Evolutionary conservation across 2,329 filamentous ascomycete genomes (phyloP).

Genomic region (Alternaria panax): DNA sequence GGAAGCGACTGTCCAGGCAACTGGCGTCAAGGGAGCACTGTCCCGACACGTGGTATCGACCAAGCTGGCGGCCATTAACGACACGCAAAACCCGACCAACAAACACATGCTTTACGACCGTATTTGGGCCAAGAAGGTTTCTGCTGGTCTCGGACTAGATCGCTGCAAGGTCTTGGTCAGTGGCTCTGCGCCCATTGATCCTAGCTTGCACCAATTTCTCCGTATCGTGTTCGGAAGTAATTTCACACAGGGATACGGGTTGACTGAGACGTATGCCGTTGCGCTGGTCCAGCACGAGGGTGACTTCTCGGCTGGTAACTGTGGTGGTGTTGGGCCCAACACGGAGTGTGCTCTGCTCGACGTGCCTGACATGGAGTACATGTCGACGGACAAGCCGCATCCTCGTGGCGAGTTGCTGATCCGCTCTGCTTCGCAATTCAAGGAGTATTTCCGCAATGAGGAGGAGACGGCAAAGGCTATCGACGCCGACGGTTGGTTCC

Average conservation of each 20-base stretch:
- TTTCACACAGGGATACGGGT: slow-evolving; percentile 87
- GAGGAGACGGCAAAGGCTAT: slow-evolving; percentile 85
- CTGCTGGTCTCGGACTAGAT: slow-evolving; percentile 81
- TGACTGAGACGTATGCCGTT: slow-evolving; percentile 91
- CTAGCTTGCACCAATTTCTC: slow-evolving; percentile 85
- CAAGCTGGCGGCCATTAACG: slow-evolving; percentile 80
- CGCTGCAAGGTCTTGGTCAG: slow-evolving; percentile 77
- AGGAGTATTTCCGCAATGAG: slow-evolving; percentile 87
- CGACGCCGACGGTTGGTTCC: slow-evolving; percentile 94
- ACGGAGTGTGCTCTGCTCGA: slow-evolving; percentile 82
- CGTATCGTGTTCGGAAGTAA: slow-evolving; percentile 80
- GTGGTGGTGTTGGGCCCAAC: slow-evolving; percentile 73
- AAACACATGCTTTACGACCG: slow-evolving; percentile 80
- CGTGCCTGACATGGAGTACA: slow-evolving; percentile 94
- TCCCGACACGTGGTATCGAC: slow-evolving; percentile 79
- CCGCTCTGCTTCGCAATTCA: slow-evolving; percentile 80
- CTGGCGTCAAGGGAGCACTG: slow-evolving; percentile 80
- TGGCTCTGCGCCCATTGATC: slow-evolving; percentile 90
- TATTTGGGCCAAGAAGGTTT: slow-evolving; percentile 90
- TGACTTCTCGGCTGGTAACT: slow-evolving; percentile 81
- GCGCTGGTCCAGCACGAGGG: slow-evolving; percentile 71
- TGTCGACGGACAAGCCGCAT: slow-evolving; percentile 82
- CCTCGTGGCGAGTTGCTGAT: slow-evolving; percentile 90
- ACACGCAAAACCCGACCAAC: slow-evolving; percentile 77
- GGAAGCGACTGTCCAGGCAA: slow-evolving; percentile 76